phyloP scores from a whole-genome alignment of 768 basidiomycete species.

The Boletus tylopilopsis region DNA sequence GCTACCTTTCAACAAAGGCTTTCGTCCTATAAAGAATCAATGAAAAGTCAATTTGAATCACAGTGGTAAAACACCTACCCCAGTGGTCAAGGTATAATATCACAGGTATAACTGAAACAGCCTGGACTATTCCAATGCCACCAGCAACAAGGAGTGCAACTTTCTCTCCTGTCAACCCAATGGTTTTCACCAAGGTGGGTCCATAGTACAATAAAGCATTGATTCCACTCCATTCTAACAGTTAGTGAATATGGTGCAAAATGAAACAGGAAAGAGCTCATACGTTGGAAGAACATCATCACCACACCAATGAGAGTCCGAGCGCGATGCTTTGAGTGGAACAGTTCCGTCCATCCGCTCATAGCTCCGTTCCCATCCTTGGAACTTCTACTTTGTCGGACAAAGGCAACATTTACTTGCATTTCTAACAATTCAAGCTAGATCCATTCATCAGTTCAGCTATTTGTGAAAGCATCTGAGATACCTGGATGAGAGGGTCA shows the following conservation, averaged over 20 bases:
- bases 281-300: constrained; percentile 85
- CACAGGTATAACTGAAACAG: constrained; percentile 70
- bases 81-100: constrained; percentile 66
- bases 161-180: constrained; percentile 60
- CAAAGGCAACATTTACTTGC: constrained; percentile 58
- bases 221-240: constrained; percentile 80
- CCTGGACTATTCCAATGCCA: constrained; percentile 76
- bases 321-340: constrained; percentile 47
- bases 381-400: constrained; percentile 34
- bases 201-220: constrained; percentile 84
- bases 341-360: constrained; percentile 54
- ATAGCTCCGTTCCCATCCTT: constrained; percentile 15
- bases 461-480: neutral
- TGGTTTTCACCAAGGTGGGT: constrained; percentile 60
- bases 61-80: constrained; percentile 36
- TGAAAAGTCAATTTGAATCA: neutral
- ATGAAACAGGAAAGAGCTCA: constrained; percentile 20
- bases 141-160: constrained; percentile 68
- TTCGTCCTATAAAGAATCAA: constrained; percentile 45
- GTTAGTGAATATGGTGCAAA: neutral
- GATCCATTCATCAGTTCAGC: neutral
- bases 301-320: constrained; percentile 68
- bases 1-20: constrained; percentile 55
- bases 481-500: constrained; percentile 52
- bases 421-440: constrained; percentile 77